Evolutionary conservation across 768 basidiomycete species (phyloP), one percentile per base, ranked within the genome.

Genomic region (Coprinellus aureogranulatus): DNA sequence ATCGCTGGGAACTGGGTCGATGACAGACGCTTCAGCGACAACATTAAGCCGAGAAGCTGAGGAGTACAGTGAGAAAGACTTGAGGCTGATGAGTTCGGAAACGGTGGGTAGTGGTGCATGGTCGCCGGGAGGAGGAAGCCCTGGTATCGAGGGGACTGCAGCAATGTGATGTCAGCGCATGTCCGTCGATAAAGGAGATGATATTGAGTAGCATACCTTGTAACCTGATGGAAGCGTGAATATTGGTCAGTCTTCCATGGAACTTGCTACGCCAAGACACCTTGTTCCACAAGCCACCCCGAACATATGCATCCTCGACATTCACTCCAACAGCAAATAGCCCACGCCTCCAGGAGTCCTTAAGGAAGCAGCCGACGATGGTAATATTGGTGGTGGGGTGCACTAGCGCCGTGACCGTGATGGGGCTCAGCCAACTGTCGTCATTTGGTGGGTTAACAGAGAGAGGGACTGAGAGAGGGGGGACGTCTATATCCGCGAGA

Each of bases 71-170:
- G 55, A 67, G 68, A 91, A 88, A 3, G 81, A 79, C 53, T 81
- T 71, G 6, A 92, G 73, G 0, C 80, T 83, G 49, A 92, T 68
- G 4, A 92, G 75, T 56, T 86, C 73, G 3, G 83, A 76, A 41
- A 88, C 64, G 5, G 78, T 68, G 11, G 88, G 89, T 2, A 86
- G 74, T 8, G 83, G 81, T 1, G 60, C 62, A 51, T 77, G 70
- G 10, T 70, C 62, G 16, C 85, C 85, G 2, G 87, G 85, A 20
- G 70, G 68, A 18, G 90, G 90, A 16, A 91, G 70, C 3, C 87
- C 87, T 42, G 88, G 87, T 8, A 91, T 62, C 8, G 73, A 66
- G 8, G 86, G 87, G 26, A 90, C 89, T 90, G 61, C 10, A 63
- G 47, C 39, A n/a, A 46, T 14, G n/a, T 16, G 41, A 50, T 45